A percentile compares a stretch with the other conserved stretches of the same genome.
Conservation (phyloP, 768 basidiomycete species). For the Cystofilobasidium capitatum region DNA sequence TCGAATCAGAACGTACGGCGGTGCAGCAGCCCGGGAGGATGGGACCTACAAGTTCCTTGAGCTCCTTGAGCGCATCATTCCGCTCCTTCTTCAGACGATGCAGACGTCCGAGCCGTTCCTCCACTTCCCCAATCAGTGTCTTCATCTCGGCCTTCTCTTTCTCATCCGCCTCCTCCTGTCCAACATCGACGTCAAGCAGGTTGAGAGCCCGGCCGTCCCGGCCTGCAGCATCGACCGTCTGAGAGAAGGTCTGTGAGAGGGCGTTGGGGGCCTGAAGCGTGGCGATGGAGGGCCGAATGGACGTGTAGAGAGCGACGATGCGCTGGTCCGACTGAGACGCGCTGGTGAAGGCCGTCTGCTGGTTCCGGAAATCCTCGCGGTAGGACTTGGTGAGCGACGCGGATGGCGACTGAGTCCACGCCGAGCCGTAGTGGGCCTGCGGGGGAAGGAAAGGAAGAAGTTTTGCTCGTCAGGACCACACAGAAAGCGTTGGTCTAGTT, state of each 20-base stretch:
- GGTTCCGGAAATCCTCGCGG: constrained; percentile 36
- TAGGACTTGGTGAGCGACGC: constrained; percentile 66
- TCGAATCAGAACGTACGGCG: not conserved
- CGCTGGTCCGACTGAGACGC: constrained; percentile 71
- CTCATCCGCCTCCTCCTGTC: constrained; percentile 52
- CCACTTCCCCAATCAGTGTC: constrained; percentile 60
- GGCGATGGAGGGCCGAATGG: constrained; percentile 55
- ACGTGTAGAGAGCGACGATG: constrained; percentile 61
- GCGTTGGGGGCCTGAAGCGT: constrained; percentile 46
- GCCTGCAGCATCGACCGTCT: constrained; percentile 54
- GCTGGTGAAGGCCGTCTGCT: constrained; percentile 52
- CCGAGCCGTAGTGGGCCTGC: constrained; percentile 67
- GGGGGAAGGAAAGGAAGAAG: not conserved
- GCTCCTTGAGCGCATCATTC: constrained; percentile 74
- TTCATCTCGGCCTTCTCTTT: constrained; percentile 60
- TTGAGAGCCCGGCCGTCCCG: constrained; percentile 42
- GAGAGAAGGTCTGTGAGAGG: constrained; percentile 41
- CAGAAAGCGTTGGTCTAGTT: not conserved
- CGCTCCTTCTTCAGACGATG: constrained; percentile 78
- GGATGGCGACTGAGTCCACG: constrained; percentile 78
- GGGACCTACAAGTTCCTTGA: constrained; percentile 83
- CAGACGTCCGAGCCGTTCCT: constrained; percentile 64
- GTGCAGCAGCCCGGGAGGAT: not conserved
- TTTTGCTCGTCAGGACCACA: not conserved
- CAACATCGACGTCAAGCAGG: constrained; percentile 65